These are phyloP conservation scores for Yamadazyma trypodendri DNA, from an alignment of 1,139 yeast species.

Conservation along the genomic window DNA sequence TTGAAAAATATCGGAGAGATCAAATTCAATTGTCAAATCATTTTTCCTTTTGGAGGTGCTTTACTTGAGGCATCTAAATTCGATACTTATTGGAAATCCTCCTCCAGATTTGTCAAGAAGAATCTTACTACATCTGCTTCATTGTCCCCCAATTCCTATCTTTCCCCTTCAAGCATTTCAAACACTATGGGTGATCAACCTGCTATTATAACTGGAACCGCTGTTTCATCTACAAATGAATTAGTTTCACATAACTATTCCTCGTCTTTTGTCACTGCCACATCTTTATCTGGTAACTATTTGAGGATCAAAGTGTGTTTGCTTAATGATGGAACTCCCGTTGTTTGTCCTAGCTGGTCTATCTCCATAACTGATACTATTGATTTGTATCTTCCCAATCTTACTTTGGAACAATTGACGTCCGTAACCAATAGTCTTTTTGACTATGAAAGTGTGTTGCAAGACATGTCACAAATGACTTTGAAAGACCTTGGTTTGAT, in stretches of 20 bases:
- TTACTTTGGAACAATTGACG: constrained; percentile 41
- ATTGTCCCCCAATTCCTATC: constrained; percentile 32
- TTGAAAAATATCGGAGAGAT: constrained; percentile 81
- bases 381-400: constrained; percentile 51
- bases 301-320: constrained; percentile 67
- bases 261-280: constrained; percentile 83
- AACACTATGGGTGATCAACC: constrained; percentile 12
- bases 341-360: constrained; percentile 73
- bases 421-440: constrained; percentile 43
- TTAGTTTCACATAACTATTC: constrained; percentile 24
- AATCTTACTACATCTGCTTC: constrained; percentile 22
- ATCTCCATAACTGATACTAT: constrained; percentile 57
- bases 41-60: constrained; percentile 84
- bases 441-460: constrained; percentile 43
- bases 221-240: constrained; percentile 19
- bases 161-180: constrained; percentile 17
- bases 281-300: constrained; percentile 83
- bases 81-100: constrained; percentile 96
- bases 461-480: constrained; percentile 40
- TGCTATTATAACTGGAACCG: constrained; percentile 11
- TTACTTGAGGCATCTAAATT: constrained; percentile 88
- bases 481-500: constrained; percentile 35
- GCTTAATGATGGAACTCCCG: constrained; percentile 81
- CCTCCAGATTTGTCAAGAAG: constrained; percentile 46
- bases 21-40: constrained; percentile 74